Evolutionary conservation across 108 stramenopile genomes (phyloP).

Genomic region (Nitzschia sp.): DNA sequence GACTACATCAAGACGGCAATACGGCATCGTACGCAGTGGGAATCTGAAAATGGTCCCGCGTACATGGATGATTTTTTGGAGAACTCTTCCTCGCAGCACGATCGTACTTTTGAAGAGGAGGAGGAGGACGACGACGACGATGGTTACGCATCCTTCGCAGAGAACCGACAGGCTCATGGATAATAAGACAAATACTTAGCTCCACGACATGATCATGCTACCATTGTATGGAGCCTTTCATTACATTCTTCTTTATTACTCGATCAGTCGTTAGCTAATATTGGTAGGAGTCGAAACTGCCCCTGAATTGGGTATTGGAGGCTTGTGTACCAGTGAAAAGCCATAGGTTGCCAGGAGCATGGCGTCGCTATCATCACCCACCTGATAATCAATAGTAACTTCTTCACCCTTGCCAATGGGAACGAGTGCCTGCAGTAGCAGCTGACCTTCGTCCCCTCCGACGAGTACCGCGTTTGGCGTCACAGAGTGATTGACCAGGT

Average conservation of each 20-base stretch:
- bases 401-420: not conserved
- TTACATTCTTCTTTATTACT: too few species aligned
- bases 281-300: too few species aligned
- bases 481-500: constrained; percentile 14
- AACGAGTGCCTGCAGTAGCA: not conserved
- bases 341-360: constrained; percentile 21
- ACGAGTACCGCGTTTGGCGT: constrained; percentile 1
- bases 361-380: constrained; percentile 10
- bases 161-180: not conserved
- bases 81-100: not conserved
- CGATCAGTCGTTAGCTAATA: too few species aligned
- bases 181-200: too few species aligned
- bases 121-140: constrained; percentile 13
- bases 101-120: not conserved
- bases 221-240: too few species aligned
- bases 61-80: not conserved
- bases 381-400: constrained; percentile 25
- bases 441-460: constrained; percentile 2
- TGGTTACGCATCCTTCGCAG: not conserved
- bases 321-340: constrained; percentile 6
- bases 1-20: constrained; percentile 45
- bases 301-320: not conserved
- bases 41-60: constrained; percentile 19
- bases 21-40: constrained; percentile 28
- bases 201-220: too few species aligned